Evolutionary conservation across 805 yeast genomes (phyloP), one percentile per base, ranked within the genome.

Genomic region (Priceomyces fermenticarens): DNA sequence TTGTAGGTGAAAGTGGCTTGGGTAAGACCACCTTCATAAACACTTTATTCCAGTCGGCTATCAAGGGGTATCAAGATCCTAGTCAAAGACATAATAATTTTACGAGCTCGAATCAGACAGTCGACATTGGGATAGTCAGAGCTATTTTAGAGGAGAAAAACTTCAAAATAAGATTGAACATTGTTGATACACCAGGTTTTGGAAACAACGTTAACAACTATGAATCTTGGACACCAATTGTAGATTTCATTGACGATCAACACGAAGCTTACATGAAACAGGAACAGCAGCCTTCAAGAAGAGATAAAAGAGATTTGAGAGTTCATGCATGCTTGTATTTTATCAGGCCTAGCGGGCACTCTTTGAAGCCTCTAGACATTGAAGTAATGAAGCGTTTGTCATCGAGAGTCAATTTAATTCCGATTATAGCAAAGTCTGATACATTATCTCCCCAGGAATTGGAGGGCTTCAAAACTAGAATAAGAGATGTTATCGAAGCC

Each of bases 21-120:
- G 97, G 97, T 46, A 88, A 89, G 62, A 83, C 95, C n/a, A 89
- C 97, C 0, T 88, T 88, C 51, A 72, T 89, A 60, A 87, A 88
- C 65, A 88, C 96, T 2, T 63, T 89, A 43, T 87, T 90, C 63
- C 93, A 87, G 62, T 77, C 89, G 1, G 64, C 79, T 20, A 67
- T 86, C 54, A 84, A 85, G 55, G 76, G 74, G 42, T 77, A 77
- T 58, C 72, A 77, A 36, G 77, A 75, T 43, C 70, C 73, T 17
- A 73, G 75, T 46, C 76, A 75, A 47, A 61, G 85, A 67, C 70
- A 75, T 65, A 79, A 73, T 55, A 75, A 77, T 54, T 82, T 81
- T 39, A 68, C 78, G 45, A 55, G 55, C 25, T 58, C 73, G 10
- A 81, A 74, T 53, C 75, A 81, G 53, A 86, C 95, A 2, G 87